These are phyloP conservation scores for Waltergamsia citrina DNA, from an alignment of 2,329 filamentous ascomycete species.

Conservation along the genomic window DNA sequence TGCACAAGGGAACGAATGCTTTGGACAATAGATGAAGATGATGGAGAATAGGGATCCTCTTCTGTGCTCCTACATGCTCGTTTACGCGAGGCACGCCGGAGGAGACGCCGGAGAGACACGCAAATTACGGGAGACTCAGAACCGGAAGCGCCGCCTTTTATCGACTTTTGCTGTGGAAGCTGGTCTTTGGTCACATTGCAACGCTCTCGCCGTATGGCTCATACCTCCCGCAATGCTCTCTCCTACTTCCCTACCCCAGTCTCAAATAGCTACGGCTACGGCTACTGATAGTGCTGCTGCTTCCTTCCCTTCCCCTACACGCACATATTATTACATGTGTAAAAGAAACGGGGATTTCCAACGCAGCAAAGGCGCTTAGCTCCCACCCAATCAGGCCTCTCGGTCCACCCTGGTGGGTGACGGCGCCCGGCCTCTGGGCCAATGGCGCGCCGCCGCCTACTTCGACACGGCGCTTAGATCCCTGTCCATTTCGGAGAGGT, in stretches of 20 bases:
- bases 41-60: no score
- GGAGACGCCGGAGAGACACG: no score
- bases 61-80: no score
- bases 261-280: neutral
- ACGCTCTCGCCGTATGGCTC: no score
- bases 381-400: conserved; percentile 19
- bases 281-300: neutral
- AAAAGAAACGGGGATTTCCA: neutral
- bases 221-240: neutral
- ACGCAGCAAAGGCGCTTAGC: conserved; percentile 7
- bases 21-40: no score
- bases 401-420: conserved; percentile 18
- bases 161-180: no score
- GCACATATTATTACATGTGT: neutral
- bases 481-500: conserved; percentile 3
- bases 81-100: no score
- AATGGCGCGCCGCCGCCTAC: conserved; percentile 13
- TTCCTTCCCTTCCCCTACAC: neutral
- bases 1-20: neutral
- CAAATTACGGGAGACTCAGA: no score
- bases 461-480: conserved; percentile 22
- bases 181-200: no score
- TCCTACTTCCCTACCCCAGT: neutral
- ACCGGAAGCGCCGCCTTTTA: no score
- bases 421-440: conserved; percentile 13